Percentiles rank a stretch among this genome's conserved stretches.
These are phyloP conservation scores for Suhomyces coccinellae DNA, from an alignment of 1,139 yeast species.

Conservation along the genomic window DNA sequence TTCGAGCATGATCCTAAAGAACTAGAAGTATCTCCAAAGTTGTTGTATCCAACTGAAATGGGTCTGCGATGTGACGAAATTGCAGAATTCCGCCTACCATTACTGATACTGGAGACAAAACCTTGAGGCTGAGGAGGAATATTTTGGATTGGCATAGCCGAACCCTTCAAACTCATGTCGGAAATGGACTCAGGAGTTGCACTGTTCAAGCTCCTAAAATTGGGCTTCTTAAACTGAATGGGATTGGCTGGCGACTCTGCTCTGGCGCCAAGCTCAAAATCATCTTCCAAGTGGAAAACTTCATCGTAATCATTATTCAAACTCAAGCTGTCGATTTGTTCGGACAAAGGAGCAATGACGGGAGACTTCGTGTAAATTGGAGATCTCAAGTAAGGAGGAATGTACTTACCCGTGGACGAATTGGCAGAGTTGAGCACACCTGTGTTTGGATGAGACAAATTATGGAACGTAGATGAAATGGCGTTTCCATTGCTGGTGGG, in stretches of 20 bases:
- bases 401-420: constrained; percentile 35
- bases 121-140: neutral
- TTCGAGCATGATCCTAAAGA: constrained; percentile 18
- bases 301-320: constrained; percentile 38
- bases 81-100: constrained; percentile 13
- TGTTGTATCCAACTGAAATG: constrained; percentile 13
- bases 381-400: constrained; percentile 48
- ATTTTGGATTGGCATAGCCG: constrained; percentile 2
- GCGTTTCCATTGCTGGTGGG: constrained; percentile 6
- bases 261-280: constrained; percentile 27
- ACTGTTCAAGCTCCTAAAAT: constrained; percentile 12
- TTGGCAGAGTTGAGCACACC: constrained; percentile 1
- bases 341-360: constrained; percentile 36
- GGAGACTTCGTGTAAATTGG: constrained; percentile 40
- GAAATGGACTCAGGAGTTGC: constrained; percentile 14
- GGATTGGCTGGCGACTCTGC: constrained; percentile 7
- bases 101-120: neutral
- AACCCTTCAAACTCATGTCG: constrained; percentile 5
- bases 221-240: constrained; percentile 17
- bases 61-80: constrained; percentile 13
- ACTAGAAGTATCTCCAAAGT: constrained; percentile 2
- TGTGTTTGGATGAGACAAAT: constrained; percentile 10
- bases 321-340: constrained; percentile 38
- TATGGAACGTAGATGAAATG: constrained; percentile 6
- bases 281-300: constrained; percentile 49